Evolutionary conservation across 345 rosid genomes (phyloP).

Genomic region (Bruguiera sexangula): DNA sequence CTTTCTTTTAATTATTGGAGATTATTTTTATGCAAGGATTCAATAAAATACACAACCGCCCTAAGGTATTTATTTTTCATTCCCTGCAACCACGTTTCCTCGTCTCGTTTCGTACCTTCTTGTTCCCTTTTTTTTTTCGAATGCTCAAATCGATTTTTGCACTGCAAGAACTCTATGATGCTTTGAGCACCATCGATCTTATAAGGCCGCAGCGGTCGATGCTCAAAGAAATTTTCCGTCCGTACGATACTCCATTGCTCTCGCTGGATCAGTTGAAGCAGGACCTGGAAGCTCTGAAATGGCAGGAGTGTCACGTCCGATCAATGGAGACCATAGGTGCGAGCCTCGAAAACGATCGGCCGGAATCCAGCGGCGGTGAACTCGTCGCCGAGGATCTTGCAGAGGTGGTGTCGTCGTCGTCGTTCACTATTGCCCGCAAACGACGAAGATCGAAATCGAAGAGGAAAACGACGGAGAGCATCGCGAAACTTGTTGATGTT

Average conservation of each 20-base stretch:
- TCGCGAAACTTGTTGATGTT: neutral
- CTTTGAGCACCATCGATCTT: constrained; percentile 24
- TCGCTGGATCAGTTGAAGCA: constrained; percentile 17
- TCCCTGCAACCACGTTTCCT: neutral
- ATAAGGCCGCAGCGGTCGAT: constrained; percentile 16
- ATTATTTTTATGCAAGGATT: constrained; percentile 16
- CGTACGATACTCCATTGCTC: constrained; percentile 13
- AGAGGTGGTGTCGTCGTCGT: neutral
- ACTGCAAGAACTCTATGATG: constrained; percentile 10
- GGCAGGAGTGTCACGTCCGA: constrained; percentile 17
- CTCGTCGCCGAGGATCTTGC: neutral
- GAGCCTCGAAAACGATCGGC: neutral
- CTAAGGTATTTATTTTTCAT: neutral
- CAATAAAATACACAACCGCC: constrained; percentile 10
- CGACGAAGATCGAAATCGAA: constrained; percentile 4
- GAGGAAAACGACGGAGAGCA: neutral
- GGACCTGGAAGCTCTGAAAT: constrained; percentile 16
- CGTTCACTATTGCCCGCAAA: constrained; percentile 11
- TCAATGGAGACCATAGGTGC: constrained; percentile 3
- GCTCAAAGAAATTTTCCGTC: constrained; percentile 1
- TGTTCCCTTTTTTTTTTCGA: neutral
- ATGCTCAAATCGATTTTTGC: neutral
- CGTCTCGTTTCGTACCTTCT: neutral
- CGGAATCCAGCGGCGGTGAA: neutral
- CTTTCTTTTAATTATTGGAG: neutral